A percentile compares a stretch with the other conserved stretches of the same genome.
Evolutionary conservation across 1,284 basidiomycete genomes (phyloP).

Genomic region (Coniferiporia weirii): DNA sequence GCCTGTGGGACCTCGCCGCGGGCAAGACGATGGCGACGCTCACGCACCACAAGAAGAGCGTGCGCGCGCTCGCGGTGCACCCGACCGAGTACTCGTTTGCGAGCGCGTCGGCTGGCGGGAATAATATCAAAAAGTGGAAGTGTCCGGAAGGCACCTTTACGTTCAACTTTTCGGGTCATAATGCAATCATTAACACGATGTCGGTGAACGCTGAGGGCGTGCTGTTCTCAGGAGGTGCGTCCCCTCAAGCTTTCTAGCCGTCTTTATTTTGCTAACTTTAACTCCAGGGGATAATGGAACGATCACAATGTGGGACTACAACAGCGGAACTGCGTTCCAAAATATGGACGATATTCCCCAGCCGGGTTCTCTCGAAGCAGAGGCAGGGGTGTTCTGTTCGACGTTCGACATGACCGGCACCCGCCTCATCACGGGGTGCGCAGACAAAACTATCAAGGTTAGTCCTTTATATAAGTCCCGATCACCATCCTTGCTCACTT

Average conservation of each 20-base stretch:
- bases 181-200: slow-evolving; percentile 96
- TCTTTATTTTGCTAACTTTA: neutral
- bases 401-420: slow-evolving; percentile 96
- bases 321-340: slow-evolving; percentile 93
- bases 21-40: slow-evolving; percentile 94
- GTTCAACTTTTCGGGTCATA: slow-evolving; percentile 93
- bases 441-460: slow-evolving; percentile 98
- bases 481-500: neutral
- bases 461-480: slow-evolving; percentile 15
- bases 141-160: slow-evolving; percentile 95
- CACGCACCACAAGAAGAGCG: slow-evolving; percentile 98
- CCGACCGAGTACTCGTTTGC: slow-evolving; percentile 97
- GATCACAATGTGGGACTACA: slow-evolving; percentile 90
- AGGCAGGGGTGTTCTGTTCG: slow-evolving; percentile 93
- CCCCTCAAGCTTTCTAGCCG: neutral
- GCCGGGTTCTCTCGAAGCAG: slow-evolving; percentile 94
- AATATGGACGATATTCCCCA: slow-evolving; percentile 92
- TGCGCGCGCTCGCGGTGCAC: slow-evolving; percentile 89
- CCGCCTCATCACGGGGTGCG: slow-evolving; percentile 91
- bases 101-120: slow-evolving; percentile 89
- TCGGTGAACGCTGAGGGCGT: slow-evolving; percentile 94
- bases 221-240: slow-evolving; percentile 89
- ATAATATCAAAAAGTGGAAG: slow-evolving; percentile 99
- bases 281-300: slow-evolving; percentile 80
- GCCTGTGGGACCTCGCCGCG: slow-evolving; percentile 98